These are phyloP conservation scores for Immersiella caudata DNA, from an alignment of 495 filamentous ascomycete species.

Conservation along the genomic window DNA sequence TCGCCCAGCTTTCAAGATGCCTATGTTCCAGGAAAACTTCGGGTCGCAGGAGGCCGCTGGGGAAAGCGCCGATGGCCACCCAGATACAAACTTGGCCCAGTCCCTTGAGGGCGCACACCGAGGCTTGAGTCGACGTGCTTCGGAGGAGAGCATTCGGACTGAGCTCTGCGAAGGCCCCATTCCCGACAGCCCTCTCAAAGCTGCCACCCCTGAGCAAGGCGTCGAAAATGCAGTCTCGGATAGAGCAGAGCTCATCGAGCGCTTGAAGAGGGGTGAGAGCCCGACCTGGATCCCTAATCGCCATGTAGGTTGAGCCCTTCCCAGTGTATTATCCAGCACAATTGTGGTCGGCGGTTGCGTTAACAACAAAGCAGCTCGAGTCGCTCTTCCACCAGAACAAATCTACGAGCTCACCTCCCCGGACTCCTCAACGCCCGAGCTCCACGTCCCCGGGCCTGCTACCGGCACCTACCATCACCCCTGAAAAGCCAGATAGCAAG, in stretches of 20 bases:
- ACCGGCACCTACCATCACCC: slow-evolving; percentile 46
- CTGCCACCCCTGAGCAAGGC: slow-evolving; percentile 36
- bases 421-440: slow-evolving; percentile 42
- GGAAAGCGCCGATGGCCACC: slow-evolving; percentile 9
- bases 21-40: slow-evolving; percentile 58
- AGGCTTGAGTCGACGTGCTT: slow-evolving; percentile 39
- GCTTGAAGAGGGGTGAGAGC: slow-evolving; percentile 78
- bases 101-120: slow-evolving; percentile 12
- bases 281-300: slow-evolving; percentile 72
- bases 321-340: neutral
- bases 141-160: slow-evolving; percentile 58
- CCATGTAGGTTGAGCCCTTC: slow-evolving; percentile 59
- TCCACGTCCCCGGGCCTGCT: slow-evolving; percentile 39
- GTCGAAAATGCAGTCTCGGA: slow-evolving; percentile 47
- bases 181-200: slow-evolving; percentile 43
- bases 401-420: slow-evolving; percentile 36
- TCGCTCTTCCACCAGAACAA: slow-evolving; percentile 40
- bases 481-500: slow-evolving; percentile 39
- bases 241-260: slow-evolving; percentile 79
- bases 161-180: slow-evolving; percentile 61
- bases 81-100: slow-evolving; percentile 26
- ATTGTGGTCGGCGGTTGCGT: neutral
- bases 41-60: slow-evolving; percentile 30
- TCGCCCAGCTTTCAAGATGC: slow-evolving; percentile 52
- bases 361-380: slow-evolving; percentile 39